Conservation (phyloP, 768 basidiomycete species). For the Pilatotrama ljubarskyi region DNA sequence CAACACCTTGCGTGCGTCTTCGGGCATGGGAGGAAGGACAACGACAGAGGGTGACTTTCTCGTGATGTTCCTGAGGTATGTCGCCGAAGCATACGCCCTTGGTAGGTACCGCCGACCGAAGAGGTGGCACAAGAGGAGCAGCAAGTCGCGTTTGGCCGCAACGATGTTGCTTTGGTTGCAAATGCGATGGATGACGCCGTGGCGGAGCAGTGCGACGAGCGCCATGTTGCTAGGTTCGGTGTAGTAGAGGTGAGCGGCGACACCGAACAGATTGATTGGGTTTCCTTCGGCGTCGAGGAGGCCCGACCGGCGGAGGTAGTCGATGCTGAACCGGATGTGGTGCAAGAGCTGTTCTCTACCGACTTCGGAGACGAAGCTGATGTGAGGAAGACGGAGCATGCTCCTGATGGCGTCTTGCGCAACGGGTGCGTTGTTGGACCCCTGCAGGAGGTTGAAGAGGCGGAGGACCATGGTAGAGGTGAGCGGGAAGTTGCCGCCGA, state of each 20-base stretch:
- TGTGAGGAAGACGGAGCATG: conserved; percentile 56
- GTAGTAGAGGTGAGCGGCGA: conserved; percentile 60
- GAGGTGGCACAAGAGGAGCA: conserved; percentile 61
- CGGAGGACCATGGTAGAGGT: conserved; percentile 66
- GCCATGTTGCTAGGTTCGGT: conserved; percentile 74
- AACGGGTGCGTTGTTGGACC: conserved; percentile 50
- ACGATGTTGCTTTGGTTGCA: conserved; percentile 42
- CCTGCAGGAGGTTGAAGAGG: conserved; percentile 64
- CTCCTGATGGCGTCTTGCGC: conserved; percentile 53
- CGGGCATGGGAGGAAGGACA: conserved; percentile 50
- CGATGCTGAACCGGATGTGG: conserved; percentile 69
- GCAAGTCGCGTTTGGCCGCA: conserved; percentile 48
- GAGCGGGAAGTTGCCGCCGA: conserved; percentile 65
- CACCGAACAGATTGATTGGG: conserved; percentile 56
- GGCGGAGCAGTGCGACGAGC: conserved; percentile 54
- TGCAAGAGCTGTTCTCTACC: conserved; percentile 61
- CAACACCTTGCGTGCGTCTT: conserved; percentile 43
- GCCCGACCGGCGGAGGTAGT: conserved; percentile 61
- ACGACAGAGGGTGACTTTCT: conserved; percentile 57
- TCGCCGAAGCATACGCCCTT: conserved; percentile 39
- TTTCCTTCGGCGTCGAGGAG: conserved; percentile 55
- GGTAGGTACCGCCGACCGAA: conserved; percentile 63
- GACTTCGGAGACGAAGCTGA: conserved; percentile 56
- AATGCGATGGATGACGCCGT: conserved; percentile 58
- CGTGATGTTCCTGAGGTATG: conserved; percentile 37